A percentile compares a stretch with the other conserved stretches of the same genome.
phyloP scores from a whole-genome alignment of 2,329 filamentous ascomycete genomes.

The Sporothrix curviconia region DNA sequence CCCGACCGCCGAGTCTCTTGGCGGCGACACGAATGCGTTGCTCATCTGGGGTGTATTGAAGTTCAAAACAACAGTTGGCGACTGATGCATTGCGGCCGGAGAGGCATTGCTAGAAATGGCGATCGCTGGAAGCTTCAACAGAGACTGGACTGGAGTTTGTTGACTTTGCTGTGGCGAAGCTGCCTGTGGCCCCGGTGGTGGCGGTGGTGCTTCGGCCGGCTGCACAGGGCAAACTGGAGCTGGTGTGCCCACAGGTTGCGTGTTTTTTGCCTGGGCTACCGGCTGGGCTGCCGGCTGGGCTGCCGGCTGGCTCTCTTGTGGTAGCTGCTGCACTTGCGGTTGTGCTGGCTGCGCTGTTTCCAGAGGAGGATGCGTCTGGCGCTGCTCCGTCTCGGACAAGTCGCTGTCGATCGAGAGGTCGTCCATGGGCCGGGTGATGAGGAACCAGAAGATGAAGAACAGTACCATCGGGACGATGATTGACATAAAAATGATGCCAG shows the following conservation, averaged over 20 bases:
- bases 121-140: not conserved
- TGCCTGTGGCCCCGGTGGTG: not conserved
- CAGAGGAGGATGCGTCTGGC: too few relatives aligned
- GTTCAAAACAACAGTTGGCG: not conserved
- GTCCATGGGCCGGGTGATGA: constrained; percentile 13
- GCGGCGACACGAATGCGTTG: not conserved
- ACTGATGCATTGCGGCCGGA: not conserved
- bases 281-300: not conserved
- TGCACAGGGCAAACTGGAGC: not conserved
- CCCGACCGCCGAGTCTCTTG: not conserved
- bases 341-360: too few relatives aligned
- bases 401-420: not conserved
- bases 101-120: not conserved
- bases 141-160: not conserved
- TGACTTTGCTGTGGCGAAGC: not conserved
- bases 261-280: not conserved
- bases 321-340: not conserved
- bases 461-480: constrained; percentile 26
- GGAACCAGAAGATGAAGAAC: constrained; percentile 29
- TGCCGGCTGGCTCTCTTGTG: not conserved
- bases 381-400: not conserved
- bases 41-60: not conserved
- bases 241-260: too few relatives aligned
- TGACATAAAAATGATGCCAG: constrained; percentile 35
- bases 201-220: not conserved